phyloP scores from a whole-genome alignment of 2,329 filamentous ascomycete species.

The Phoma sp. region DNA sequence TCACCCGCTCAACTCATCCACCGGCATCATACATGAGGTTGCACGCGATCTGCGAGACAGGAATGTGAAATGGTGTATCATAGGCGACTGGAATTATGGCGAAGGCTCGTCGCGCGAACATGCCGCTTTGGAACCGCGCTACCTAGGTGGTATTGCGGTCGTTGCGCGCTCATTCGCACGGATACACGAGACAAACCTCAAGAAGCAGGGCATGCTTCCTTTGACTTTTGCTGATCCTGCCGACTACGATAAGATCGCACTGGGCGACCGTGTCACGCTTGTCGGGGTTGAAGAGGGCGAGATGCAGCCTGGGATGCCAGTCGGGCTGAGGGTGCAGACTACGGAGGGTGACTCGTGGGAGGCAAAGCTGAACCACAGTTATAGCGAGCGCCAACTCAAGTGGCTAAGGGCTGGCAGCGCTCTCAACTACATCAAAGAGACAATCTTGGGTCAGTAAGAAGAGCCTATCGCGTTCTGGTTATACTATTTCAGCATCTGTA shows the following conservation, averaged over 20 bases:
- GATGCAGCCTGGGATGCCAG: constrained; percentile 34
- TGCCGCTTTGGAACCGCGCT: constrained; percentile 35
- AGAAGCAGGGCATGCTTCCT: constrained; percentile 42
- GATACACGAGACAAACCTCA: constrained; percentile 41
- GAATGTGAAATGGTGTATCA: constrained; percentile 41
- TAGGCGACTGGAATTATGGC: constrained; percentile 45
- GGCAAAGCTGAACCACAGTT: constrained; percentile 44
- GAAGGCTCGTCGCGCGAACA: constrained; percentile 26
- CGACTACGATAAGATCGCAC: constrained; percentile 28
- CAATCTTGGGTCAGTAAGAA: not conserved
- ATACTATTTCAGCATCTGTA: not conserved
- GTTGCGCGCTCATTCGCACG: constrained; percentile 38
- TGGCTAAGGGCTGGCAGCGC: constrained; percentile 49
- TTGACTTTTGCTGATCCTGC: constrained; percentile 29
- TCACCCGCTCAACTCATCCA: constrained; percentile 24
- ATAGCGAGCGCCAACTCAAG: constrained; percentile 40
- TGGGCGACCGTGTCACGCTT: constrained; percentile 28
- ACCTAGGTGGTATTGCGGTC: constrained; percentile 30
- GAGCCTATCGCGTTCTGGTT: not conserved
- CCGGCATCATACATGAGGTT: constrained; percentile 34
- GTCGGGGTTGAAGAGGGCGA: constrained; percentile 26
- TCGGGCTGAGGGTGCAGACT: constrained; percentile 39
- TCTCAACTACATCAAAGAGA: constrained; percentile 40
- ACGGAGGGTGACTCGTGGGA: constrained; percentile 37
- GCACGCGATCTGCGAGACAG: constrained; percentile 32